Conservation (phyloP, 2,329 filamentous ascomycete genomes). For the Colletotrichum tropicicola region DNA sequence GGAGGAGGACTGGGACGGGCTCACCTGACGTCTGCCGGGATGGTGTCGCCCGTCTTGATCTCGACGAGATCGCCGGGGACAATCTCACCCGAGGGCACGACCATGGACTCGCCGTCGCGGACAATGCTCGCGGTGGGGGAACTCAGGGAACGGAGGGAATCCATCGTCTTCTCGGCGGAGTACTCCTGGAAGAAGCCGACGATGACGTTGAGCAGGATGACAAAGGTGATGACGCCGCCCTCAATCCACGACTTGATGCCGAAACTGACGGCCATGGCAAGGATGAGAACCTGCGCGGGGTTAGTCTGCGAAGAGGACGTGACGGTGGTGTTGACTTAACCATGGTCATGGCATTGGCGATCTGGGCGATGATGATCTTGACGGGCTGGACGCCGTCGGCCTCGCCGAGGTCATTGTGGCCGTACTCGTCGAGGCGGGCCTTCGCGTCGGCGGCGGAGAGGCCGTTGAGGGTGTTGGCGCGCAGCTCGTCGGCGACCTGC, state of each 20-base stretch:
- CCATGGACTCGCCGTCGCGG: slow-evolving; percentile 55
- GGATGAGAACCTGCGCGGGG: slow-evolving; percentile 47
- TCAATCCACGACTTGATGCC: slow-evolving; percentile 62
- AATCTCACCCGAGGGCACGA: slow-evolving; percentile 61
- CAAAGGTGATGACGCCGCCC: slow-evolving; percentile 60
- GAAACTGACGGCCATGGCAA: slow-evolving; percentile 62
- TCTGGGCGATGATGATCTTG: slow-evolving; percentile 68
- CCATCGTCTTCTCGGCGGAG: slow-evolving; percentile 62
- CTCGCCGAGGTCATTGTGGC: slow-evolving; percentile 67
- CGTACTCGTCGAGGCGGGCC: slow-evolving; percentile 62
- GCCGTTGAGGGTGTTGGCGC: slow-evolving; percentile 63
- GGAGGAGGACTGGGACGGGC: not conserved
- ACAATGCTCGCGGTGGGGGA: slow-evolving; percentile 59
- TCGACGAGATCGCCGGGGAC: slow-evolving; percentile 67
- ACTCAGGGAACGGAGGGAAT: slow-evolving; percentile 57
- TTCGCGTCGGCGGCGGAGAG: slow-evolving; percentile 60
- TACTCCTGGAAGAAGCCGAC: slow-evolving; percentile 65
- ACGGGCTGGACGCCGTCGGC: slow-evolving; percentile 61
- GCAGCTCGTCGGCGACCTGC: slow-evolving; percentile 59
- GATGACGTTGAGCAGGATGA: slow-evolving; percentile 61
- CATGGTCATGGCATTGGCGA: slow-evolving; percentile 74
- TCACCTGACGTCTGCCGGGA: slow-evolving; percentile 49
- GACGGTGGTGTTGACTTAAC: slow-evolving; percentile 43
- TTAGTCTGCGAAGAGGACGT: not conserved
- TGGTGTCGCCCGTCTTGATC: slow-evolving; percentile 55